Evolutionary conservation across 2,329 filamentous ascomycete genomes (phyloP), one percentile per base, ranked within the genome.

Genomic region (Arachnomyces sp.): DNA sequence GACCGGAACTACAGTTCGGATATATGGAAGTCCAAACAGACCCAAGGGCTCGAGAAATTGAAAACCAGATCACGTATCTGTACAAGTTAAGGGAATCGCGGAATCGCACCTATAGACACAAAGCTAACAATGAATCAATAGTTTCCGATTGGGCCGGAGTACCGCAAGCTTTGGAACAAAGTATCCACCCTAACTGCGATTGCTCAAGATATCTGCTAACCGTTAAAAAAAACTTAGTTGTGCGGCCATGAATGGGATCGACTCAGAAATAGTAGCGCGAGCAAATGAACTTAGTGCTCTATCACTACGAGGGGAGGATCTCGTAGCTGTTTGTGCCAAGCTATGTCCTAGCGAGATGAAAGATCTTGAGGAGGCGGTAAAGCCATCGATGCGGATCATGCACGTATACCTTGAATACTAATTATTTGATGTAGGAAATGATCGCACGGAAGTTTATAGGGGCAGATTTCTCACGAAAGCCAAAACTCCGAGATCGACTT

Each of bases 171-270:
- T 94, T 54, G 92, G 92, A 1, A 85, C 81, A 18, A 75, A 77
- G 61, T 75, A 59, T 42, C 60, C 46, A 13, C 32, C 31, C 18
- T 16, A 7, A 6, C 15, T 21, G 34, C 14, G 7, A 12, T 14
- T 2, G 5, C 21, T 9, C 21, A 5, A 2, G n/a, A 32, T 25
- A 31, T 38, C 7, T 25, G 12, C 9, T 17, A 7, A 9, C 12
- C 12, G 7, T 5, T 29, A 15, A 13, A 31, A 50, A 29, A 51
- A 32, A 21, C 18, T 34, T 44, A 77, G 72, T 39, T 96, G 92
- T 56, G 92, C 92, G 18, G 80, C 80, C 3, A 76, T 94, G 60
- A 95, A 94, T 52, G 89, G 89, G 1, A 79, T 98, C 11, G 81
- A 86, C 21, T 55, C 65, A 13, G 71, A 74, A 4, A 76, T 96